Base-by-base conservation (phyloP, 2,329 filamentous ascomycete species). In the Fusarium vanettenii region DNA sequence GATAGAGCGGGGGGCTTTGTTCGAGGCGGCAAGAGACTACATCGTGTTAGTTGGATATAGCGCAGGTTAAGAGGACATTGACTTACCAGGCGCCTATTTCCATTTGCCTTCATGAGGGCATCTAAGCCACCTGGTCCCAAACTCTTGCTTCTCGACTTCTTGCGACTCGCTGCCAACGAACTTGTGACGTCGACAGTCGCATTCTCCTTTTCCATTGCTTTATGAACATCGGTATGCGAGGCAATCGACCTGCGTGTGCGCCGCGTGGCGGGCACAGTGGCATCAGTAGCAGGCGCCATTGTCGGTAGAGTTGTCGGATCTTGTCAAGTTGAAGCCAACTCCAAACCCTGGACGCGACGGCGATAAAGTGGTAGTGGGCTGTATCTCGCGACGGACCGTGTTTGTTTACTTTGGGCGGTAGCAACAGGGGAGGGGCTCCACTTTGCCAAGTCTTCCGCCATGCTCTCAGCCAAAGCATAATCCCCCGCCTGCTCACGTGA, bases 81-180 rank as follows among this genome's bases (percentile, higher is more conserved):
- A 67, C 87, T 80, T 89, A 97, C 95, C 86, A 95, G 93, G 82
- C 94, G 90, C 78, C 94, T 88, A 82, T 97, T 97, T 37, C 94
- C 94, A 79, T 88, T 90, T 52, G 89, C 90, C 79, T 92, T 89
- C 82, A 93, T 95, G 65, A 97, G 87, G 67, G 93, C 92, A 86
- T 97, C 95, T 55, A 98, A 85, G 29, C 95, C 95, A 60, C 96
- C 97, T 18, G 97, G 96, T 3, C 97, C 97, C 76, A 99, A 92
- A 84, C 96, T 98, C 87, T 98, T 98, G 85, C 96, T 98, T 75
- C 97, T 92, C 68, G 93, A 94, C 85, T 95, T 96, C 85, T 89
- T 89, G 72, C 88, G 86, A 79, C 83, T 87, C 68, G 86, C 86
- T 33, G 86, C 87, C 75, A 87, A 80, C 67, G 86, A 84, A 74